Percentiles rank a stretch among this genome's conserved stretches.
Evolutionary conservation across 2,329 filamentous ascomycete species (phyloP).

Genomic region (Colletotrichum chrysophilum): DNA sequence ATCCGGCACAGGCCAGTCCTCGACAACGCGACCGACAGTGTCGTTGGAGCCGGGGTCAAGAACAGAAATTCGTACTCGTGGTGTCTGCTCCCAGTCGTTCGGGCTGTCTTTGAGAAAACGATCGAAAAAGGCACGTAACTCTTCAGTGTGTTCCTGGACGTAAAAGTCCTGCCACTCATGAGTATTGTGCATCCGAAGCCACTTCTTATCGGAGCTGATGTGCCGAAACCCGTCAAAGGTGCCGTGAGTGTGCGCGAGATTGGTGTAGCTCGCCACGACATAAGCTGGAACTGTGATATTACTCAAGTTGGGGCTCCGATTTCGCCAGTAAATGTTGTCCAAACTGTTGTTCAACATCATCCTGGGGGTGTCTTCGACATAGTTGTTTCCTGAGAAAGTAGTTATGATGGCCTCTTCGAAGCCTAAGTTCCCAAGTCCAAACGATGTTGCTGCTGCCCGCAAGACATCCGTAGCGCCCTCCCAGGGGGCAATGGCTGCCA

Average conservation of each 20-base stretch:
- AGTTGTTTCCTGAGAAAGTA: background rate
- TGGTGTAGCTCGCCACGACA: background rate
- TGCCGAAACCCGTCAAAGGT: background rate
- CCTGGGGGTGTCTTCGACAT: background rate
- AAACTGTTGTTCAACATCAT: background rate
- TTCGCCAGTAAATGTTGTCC: background rate
- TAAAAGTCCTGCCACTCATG: background rate
- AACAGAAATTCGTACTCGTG: constrained; percentile 38
- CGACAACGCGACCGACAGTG: background rate
- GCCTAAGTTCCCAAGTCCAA: background rate
- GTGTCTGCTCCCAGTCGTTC: constrained; percentile 52
- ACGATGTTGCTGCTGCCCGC: background rate
- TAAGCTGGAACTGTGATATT: background rate
- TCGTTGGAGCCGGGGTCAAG: background rate
- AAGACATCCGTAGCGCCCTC: background rate
- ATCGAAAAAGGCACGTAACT: constrained; percentile 32
- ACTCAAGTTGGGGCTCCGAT: background rate
- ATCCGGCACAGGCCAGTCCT: background rate
- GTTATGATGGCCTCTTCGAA: background rate
- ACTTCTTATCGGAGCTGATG: background rate
- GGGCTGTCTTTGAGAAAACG: constrained; percentile 42
- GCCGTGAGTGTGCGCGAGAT: background rate
- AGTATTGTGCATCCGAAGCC: background rate
- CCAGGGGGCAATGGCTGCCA: background rate
- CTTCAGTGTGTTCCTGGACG: background rate